Evolutionary conservation across 805 yeast species (phyloP).

Genomic region (Pichia gijzeniarum): DNA sequence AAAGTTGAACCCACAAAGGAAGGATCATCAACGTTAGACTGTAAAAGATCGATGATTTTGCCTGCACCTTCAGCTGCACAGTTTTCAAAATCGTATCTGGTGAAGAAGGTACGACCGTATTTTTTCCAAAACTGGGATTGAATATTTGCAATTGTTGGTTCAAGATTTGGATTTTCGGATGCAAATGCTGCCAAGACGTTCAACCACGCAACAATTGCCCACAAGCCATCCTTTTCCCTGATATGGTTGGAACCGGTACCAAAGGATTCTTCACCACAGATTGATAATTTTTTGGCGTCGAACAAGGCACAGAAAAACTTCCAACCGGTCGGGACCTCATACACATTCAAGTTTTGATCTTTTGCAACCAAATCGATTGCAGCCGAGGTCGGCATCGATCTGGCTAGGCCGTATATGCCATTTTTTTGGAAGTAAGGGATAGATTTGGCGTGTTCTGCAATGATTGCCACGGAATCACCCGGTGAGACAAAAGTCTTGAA

Average conservation of each 20-base stretch:
- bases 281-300: slow-evolving; percentile 87
- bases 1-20: slow-evolving; percentile 47
- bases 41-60: slow-evolving; percentile 52
- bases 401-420: slow-evolving; percentile 88
- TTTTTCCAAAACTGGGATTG: slow-evolving; percentile 83
- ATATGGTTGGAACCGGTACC: slow-evolving; percentile 98
- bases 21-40: slow-evolving; percentile 31
- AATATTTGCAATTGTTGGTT: slow-evolving; percentile 63
- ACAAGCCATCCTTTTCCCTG: slow-evolving; percentile 94
- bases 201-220: slow-evolving; percentile 98
- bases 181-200: slow-evolving; percentile 86
- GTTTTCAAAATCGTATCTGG: slow-evolving; percentile 90
- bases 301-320: slow-evolving; percentile 94
- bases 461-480: slow-evolving; percentile 96
- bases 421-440: slow-evolving; percentile 88
- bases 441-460: slow-evolving; percentile 81
- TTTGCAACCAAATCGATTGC: slow-evolving; percentile 91
- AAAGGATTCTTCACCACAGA: slow-evolving; percentile 97
- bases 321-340: slow-evolving; percentile 99
- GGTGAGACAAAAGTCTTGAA: slow-evolving; percentile 93
- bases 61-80: slow-evolving; percentile 71
- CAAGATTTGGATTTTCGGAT: slow-evolving; percentile 40
- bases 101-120: slow-evolving; percentile 95
- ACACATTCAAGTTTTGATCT: slow-evolving; percentile 61
- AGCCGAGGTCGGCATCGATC: slow-evolving; percentile 96